Conservation (phyloP, 257 asterid species). For the Cinchona pubescens region DNA sequence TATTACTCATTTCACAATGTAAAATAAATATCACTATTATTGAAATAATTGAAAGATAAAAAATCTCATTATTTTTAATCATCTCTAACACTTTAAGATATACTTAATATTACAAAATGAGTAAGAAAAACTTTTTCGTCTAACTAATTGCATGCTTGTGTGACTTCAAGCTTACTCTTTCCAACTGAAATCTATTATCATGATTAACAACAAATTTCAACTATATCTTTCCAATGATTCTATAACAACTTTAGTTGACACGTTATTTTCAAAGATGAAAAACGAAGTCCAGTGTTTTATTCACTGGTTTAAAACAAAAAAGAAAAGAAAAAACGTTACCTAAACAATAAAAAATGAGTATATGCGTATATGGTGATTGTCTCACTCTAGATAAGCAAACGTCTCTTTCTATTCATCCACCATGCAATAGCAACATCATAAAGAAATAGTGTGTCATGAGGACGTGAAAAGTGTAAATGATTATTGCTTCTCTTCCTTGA, state of each 20-base stretch:
- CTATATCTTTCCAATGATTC: slow-evolving; percentile 12
- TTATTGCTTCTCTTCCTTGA: slow-evolving; percentile 14
- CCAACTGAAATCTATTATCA: neutral
- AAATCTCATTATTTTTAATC: too few species aligned
- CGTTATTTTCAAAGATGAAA: slow-evolving; percentile 25
- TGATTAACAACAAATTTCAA: slow-evolving; percentile 6
- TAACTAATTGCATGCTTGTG: neutral
- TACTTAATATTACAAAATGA: too few species aligned
- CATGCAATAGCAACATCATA: slow-evolving; percentile 1
- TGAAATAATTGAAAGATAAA: too few species aligned
- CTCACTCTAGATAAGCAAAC: slow-evolving; percentile 8
- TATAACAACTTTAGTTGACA: slow-evolving; percentile 29
- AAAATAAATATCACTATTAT: too few species aligned
- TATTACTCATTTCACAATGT: too few species aligned
- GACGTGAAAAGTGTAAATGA: slow-evolving; percentile 1
- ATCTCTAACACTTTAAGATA: too few species aligned
- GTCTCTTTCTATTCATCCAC: slow-evolving; percentile 16
- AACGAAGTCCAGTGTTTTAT: neutral
- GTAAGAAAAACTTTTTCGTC: too few species aligned
- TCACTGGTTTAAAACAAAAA: slow-evolving; percentile 5
- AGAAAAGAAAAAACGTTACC: slow-evolving; percentile 32
- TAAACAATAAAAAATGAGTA: slow-evolving; percentile 14
- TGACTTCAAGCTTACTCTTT: slow-evolving; percentile 6
- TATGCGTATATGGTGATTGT: slow-evolving; percentile 7
- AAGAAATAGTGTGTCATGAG: neutral